A percentile compares a stretch with the other conserved stretches of the same genome.
Conservation (phyloP, 371 early-diverging fungal genomes). For the Mortierella sp. region DNA sequence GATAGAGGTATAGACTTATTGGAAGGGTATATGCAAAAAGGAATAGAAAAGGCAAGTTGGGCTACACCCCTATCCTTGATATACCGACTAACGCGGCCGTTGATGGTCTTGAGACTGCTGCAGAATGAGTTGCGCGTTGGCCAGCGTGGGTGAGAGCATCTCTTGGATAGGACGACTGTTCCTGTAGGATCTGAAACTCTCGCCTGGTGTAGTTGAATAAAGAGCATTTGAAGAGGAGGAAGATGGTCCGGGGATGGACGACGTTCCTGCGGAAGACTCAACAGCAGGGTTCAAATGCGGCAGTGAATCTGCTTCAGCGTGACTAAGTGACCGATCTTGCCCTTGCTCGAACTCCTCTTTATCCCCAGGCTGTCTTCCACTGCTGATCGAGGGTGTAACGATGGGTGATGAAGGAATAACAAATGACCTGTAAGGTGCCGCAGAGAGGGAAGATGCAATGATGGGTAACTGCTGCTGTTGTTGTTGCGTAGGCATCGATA, state of each 20-base stretch:
- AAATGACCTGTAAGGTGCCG: constrained; percentile 6
- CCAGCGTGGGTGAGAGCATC: constrained; percentile 19
- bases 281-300: background rate
- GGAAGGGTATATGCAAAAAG: no score
- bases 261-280: background rate
- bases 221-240: constrained; percentile 3
- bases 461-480: background rate
- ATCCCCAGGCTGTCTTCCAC: background rate
- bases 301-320: no score
- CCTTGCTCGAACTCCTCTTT: background rate
- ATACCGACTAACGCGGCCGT: background rate
- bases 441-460: constrained; percentile 3
- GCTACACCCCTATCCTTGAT: no score
- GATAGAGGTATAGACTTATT: no score
- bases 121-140: constrained; percentile 23
- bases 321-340: no score
- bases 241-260: no score
- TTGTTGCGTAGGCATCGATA: no score
- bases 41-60: no score
- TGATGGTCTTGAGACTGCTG: constrained; percentile 22
- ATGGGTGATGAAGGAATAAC: constrained; percentile 6
- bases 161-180: constrained; percentile 8
- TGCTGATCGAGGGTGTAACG: background rate
- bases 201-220: background rate
- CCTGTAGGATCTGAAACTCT: background rate